These are phyloP conservation scores for Ophiocordyceps camponoti-leonardi DNA, from an alignment of 2,329 filamentous ascomycete genomes.

Conservation along the genomic window DNA sequence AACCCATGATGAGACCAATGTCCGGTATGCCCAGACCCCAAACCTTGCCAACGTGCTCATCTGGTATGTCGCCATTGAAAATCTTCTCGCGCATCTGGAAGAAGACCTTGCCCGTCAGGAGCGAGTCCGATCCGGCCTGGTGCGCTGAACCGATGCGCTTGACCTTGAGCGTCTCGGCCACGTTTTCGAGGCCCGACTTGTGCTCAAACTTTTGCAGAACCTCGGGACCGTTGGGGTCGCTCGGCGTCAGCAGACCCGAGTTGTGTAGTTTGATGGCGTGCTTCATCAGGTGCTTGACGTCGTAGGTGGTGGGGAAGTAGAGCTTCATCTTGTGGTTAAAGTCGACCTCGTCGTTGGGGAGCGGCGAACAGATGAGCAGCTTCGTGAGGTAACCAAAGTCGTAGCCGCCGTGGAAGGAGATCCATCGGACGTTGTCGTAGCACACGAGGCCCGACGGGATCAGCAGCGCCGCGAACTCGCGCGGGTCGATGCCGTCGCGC, in stretches of 20 bases:
- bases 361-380: conserved; percentile 63
- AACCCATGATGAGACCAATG: conserved; percentile 22
- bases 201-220: conserved; percentile 74
- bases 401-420: conserved; percentile 94
- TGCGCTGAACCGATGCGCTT: conserved; percentile 78
- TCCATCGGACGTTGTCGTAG: conserved; percentile 80
- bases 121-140: conserved; percentile 83
- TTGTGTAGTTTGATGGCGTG: conserved; percentile 58
- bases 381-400: conserved; percentile 97
- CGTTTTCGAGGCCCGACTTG: conserved; percentile 83
- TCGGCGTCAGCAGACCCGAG: conserved; percentile 42
- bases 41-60: conserved; percentile 75
- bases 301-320: conserved; percentile 86
- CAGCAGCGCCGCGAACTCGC: conserved; percentile 74
- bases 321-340: conserved; percentile 80
- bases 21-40: conserved; percentile 76
- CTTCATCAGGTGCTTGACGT: conserved; percentile 96
- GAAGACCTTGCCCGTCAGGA: conserved; percentile 87
- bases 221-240: conserved; percentile 48
- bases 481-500: conserved; percentile 76
- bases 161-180: conserved; percentile 83
- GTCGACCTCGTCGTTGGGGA: conserved; percentile 78
- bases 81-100: conserved; percentile 84
- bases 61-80: conserved; percentile 65
- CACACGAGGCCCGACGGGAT: conserved; percentile 86